phyloP scores from a whole-genome alignment of 352 stramenopile species.

The Globisporangium paddicum region DNA sequence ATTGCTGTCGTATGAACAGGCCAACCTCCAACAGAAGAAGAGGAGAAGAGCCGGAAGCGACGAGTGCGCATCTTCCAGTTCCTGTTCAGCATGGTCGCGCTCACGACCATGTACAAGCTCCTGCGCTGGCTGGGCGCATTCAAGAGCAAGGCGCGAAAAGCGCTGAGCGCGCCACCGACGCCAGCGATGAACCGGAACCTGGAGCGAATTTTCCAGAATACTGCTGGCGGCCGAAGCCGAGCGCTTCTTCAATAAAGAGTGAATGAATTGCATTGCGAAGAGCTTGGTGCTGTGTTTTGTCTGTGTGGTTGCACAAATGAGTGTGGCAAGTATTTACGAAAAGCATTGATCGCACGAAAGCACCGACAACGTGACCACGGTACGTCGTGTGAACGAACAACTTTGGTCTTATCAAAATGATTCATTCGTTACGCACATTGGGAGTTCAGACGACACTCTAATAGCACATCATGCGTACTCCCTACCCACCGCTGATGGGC shows the following conservation, averaged over 20 bases:
- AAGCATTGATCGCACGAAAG: neutral
- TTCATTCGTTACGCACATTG: constrained; percentile 9
- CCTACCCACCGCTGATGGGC: constrained; percentile 58
- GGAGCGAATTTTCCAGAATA: constrained; percentile 71
- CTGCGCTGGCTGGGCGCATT: constrained; percentile 48
- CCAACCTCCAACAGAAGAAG: constrained; percentile 62
- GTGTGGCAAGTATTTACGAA: constrained; percentile 6
- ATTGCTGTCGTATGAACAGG: constrained; percentile 15
- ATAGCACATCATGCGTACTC: neutral
- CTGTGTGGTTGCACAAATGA: neutral
- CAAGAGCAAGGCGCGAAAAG: constrained; percentile 24
- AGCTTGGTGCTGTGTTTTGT: neutral
- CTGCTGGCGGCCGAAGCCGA: constrained; percentile 18
- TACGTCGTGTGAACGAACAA: no score
- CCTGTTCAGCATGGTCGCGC: constrained; percentile 50
- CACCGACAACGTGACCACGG: no score
- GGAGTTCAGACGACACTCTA: neutral
- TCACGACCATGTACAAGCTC: constrained; percentile 55
- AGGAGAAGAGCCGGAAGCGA: constrained; percentile 61
- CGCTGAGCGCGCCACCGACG: constrained; percentile 28
- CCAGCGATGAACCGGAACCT: constrained; percentile 34
- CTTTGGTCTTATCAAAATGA: constrained; percentile 3
- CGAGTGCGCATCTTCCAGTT: constrained; percentile 82
- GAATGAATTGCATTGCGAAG: neutral
- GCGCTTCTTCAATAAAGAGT: constrained; percentile 13